Evolutionary conservation across 139 green algal species (phyloP).

Genomic region (Pleodorina starrii): DNA sequence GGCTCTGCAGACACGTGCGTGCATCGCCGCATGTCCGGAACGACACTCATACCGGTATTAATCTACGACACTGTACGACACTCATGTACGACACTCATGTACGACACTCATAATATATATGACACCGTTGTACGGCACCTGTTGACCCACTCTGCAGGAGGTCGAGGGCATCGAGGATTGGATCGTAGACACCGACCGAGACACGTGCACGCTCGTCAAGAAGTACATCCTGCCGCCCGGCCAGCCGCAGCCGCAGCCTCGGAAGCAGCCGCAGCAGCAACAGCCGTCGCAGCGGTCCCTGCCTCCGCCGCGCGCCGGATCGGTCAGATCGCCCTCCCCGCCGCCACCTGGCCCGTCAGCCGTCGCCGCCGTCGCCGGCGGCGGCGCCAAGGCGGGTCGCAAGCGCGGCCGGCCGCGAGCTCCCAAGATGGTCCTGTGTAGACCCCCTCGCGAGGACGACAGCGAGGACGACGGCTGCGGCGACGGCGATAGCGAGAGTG

Average conservation of each 20-base stretch:
- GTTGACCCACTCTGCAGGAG: slow-evolving; percentile 35
- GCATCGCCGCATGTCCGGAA: too few species aligned
- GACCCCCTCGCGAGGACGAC: background rate
- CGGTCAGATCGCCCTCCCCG: background rate
- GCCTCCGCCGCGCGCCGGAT: background rate
- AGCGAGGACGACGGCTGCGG: background rate
- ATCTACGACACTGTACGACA: too few species aligned
- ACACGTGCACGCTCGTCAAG: slow-evolving; percentile 43
- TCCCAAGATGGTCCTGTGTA: background rate
- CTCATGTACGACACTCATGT: too few species aligned
- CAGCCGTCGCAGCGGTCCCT: background rate
- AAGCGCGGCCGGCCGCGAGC: background rate
- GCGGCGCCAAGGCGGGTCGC: background rate
- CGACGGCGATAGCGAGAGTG: background rate
- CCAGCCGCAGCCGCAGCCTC: slow-evolving; percentile 7
- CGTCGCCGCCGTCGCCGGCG: background rate
- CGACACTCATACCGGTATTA: too few species aligned
- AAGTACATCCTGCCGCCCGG: slow-evolving; percentile 23
- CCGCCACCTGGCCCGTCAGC: background rate
- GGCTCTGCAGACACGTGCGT: too few species aligned
- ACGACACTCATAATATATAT: too few species aligned
- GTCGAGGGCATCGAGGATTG: slow-evolving; percentile 36
- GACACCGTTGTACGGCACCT: too few species aligned
- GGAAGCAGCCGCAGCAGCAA: background rate
- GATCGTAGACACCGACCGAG: slow-evolving; percentile 36